A percentile compares a stretch with the other conserved stretches of the same genome.
Evolutionary conservation across 2,329 filamentous ascomycete genomes (phyloP).

Genomic region (Colletotrichum scovillei): DNA sequence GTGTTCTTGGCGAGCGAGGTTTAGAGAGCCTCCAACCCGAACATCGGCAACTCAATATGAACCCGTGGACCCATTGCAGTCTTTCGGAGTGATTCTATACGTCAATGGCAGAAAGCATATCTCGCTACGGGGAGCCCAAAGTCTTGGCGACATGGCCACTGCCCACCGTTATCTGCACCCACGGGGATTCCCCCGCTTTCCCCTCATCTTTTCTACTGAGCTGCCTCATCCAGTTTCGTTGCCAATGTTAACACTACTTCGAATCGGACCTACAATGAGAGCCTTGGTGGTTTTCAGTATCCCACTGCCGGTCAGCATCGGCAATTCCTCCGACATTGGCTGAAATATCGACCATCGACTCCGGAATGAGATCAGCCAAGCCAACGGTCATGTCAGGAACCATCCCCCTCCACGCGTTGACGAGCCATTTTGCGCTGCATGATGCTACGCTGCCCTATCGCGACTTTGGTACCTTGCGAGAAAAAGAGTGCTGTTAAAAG

Average conservation of each 20-base stretch:
- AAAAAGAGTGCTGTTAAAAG: background rate
- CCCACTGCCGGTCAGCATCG: conserved; percentile 1
- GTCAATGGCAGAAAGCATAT: conserved; percentile 25
- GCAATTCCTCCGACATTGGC: background rate
- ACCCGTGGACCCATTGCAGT: conserved; percentile 8
- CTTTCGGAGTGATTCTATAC: conserved; percentile 13
- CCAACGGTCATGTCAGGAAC: conserved; percentile 8
- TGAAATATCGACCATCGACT: background rate
- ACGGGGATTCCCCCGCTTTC: conserved; percentile 30
- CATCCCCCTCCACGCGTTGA: background rate
- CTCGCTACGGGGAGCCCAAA: conserved; percentile 3
- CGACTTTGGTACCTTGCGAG: background rate
- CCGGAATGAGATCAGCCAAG: conserved; percentile 32
- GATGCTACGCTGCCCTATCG: background rate
- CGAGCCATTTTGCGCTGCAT: conserved; percentile 1
- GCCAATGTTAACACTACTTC: conserved; percentile 30
- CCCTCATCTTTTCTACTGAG: conserved; percentile 29
- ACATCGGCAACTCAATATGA: conserved; percentile 23
- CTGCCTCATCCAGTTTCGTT: conserved; percentile 37
- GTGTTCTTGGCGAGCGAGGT: conserved; percentile 17
- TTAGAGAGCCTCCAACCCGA: conserved; percentile 10
- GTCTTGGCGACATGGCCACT: conserved; percentile 24
- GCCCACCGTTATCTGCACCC: conserved; percentile 27
- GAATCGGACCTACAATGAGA: background rate
- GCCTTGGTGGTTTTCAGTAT: background rate